Evolutionary conservation across 371 early-diverging fungal species (phyloP).

Genomic region (Cokeromyces recurvatus): DNA sequence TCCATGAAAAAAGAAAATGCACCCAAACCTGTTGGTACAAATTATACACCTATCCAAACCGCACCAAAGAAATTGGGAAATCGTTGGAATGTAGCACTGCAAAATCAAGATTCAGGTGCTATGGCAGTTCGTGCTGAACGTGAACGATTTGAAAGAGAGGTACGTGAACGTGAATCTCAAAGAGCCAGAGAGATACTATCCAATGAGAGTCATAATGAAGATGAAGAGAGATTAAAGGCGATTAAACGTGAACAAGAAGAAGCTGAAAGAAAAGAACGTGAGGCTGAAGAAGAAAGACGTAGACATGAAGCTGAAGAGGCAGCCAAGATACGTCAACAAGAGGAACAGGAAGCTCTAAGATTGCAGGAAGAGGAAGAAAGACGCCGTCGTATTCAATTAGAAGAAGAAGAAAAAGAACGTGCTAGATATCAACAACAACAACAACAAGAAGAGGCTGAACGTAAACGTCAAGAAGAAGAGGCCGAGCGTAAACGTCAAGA

Average conservation of each 20-base stretch:
- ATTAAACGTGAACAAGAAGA: conserved; percentile 21
- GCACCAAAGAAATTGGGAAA: conserved; percentile 39
- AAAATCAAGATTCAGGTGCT: conserved; percentile 21
- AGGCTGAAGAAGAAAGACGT: conserved; percentile 11
- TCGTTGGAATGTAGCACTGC: conserved; percentile 29
- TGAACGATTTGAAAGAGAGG: conserved; percentile 46
- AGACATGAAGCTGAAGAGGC: conserved; percentile 20
- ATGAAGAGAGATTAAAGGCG: conserved; percentile 10
- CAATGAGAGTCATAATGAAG: conserved; percentile 23
- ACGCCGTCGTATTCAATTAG: conserved; percentile 15
- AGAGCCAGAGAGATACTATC: conserved; percentile 6
- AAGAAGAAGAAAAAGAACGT: conserved; percentile 18
- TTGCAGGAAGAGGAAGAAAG: conserved; percentile 14
- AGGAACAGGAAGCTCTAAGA: conserved; percentile 5
- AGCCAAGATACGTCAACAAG: conserved; percentile 7
- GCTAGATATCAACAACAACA: conserved; percentile 1
- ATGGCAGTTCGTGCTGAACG: conserved; percentile 46
- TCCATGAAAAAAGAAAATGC: conserved; percentile 53
- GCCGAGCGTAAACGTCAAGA: conserved; percentile 22
- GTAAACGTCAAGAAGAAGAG: conserved; percentile 14
- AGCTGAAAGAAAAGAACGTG: conserved; percentile 14
- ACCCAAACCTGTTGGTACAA: conserved; percentile 46
- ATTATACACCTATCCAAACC: conserved; percentile 39
- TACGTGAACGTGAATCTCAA: conserved; percentile 50
- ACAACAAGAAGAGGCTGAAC: conserved; percentile 9